A percentile compares a stretch with the other conserved stretches of the same genome.
Evolutionary conservation across 306 rosid genomes (phyloP).

Genomic region (Alnus glutinosa): DNA sequence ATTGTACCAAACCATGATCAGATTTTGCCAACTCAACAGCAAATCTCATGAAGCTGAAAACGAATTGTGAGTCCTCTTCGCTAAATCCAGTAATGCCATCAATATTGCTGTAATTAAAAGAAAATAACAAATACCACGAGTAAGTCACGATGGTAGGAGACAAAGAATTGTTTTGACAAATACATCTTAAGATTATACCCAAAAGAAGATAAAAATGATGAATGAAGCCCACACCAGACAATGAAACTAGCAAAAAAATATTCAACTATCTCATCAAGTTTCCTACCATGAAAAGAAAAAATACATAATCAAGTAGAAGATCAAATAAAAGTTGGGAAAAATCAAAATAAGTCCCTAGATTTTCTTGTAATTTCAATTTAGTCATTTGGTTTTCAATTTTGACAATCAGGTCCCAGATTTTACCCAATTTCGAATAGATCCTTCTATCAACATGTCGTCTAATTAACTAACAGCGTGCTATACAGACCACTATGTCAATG

Average conservation of each 20-base stretch:
- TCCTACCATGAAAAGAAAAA: not conserved
- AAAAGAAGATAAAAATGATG: slow-evolving; percentile 7
- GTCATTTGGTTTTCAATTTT: too few species aligned
- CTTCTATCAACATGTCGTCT: too few species aligned
- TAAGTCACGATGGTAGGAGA: slow-evolving; percentile 16
- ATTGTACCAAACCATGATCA: slow-evolving; percentile 49
- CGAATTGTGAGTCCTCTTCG: slow-evolving; percentile 53
- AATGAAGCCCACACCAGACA: not conserved
- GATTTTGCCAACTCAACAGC: slow-evolving; percentile 72
- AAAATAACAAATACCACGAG: slow-evolving; percentile 24
- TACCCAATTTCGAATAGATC: too few species aligned
- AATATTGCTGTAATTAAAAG: slow-evolving; percentile 56
- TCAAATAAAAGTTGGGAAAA: too few species aligned
- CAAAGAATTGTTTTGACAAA: slow-evolving; percentile 3
- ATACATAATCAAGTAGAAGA: not conserved
- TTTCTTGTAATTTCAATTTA: too few species aligned
- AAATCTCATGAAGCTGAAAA: slow-evolving; percentile 63
- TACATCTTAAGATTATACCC: not conserved
- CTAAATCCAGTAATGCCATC: slow-evolving; percentile 88
- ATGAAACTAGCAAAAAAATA: not conserved
- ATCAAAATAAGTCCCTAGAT: too few species aligned
- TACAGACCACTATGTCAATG: too few species aligned
- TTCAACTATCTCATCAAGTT: not conserved
- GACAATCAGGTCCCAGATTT: too few species aligned
- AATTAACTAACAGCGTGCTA: too few species aligned